phyloP scores from a whole-genome alignment of 1,284 basidiomycete genomes.

The Moesziomyces aphidis region DNA sequence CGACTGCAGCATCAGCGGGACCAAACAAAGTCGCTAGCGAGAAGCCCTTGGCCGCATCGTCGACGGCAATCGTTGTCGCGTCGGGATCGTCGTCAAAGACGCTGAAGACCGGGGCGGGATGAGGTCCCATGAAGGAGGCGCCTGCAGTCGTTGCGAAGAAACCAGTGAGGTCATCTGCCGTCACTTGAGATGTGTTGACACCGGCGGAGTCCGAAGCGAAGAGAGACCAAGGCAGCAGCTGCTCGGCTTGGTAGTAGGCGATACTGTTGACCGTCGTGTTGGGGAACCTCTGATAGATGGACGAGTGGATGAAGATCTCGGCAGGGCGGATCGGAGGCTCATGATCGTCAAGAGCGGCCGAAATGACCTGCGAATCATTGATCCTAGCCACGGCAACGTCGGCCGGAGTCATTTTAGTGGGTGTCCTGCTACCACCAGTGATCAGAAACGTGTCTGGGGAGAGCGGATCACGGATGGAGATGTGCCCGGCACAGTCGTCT shows the following conservation, averaged over 20 bases:
- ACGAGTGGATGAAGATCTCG: slow-evolving; percentile 43
- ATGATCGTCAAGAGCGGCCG: slow-evolving; percentile 28
- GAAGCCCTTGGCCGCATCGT: slow-evolving; percentile 30
- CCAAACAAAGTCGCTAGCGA: slow-evolving; percentile 30
- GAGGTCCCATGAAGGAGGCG: slow-evolving; percentile 27
- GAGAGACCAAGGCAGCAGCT: slow-evolving; percentile 37
- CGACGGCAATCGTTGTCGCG: slow-evolving; percentile 18
- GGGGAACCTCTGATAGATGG: slow-evolving; percentile 39
- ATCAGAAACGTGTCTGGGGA: slow-evolving; percentile 35
- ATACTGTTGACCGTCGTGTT: slow-evolving; percentile 44
- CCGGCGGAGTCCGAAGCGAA: slow-evolving; percentile 9
- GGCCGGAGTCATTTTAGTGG: slow-evolving; percentile 35
- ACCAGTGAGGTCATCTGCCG: slow-evolving; percentile 14
- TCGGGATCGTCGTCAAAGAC: slow-evolving; percentile 26
- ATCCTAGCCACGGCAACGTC: slow-evolving; percentile 41
- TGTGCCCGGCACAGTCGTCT: slow-evolving; percentile 38
- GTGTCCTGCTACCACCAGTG: slow-evolving; percentile 18
- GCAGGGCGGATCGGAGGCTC: slow-evolving; percentile 23
- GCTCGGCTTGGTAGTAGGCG: slow-evolving; percentile 35
- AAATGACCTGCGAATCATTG: slow-evolving; percentile 39
- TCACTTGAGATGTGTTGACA: slow-evolving; percentile 5
- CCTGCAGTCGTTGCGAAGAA: slow-evolving; percentile 24
- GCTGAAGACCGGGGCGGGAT: slow-evolving; percentile 35
- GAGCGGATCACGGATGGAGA: slow-evolving; percentile 39
- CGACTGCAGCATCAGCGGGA: slow-evolving; percentile 2